A percentile compares a stretch with the other conserved stretches of the same genome.
These are phyloP conservation scores for Pseudocercospora pini-densiflorae DNA, from an alignment of 2,329 filamentous ascomycete species.

Conservation along the genomic window DNA sequence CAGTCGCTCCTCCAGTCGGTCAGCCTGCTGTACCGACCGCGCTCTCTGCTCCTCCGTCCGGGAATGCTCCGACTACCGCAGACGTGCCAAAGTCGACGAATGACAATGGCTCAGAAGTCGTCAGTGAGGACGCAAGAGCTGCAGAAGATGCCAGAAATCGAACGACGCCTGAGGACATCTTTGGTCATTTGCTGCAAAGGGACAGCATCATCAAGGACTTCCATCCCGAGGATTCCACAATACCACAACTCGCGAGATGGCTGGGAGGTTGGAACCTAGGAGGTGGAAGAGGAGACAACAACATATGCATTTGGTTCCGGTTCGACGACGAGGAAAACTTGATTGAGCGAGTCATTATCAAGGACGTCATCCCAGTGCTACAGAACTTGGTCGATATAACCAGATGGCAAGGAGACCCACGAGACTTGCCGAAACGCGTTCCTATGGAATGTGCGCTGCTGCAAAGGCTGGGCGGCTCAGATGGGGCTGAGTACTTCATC, in stretches of 20 bases:
- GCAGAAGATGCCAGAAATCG: not conserved
- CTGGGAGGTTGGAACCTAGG: not conserved
- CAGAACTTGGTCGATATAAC: conserved; percentile 8
- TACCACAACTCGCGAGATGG: not conserved
- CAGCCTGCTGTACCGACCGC: not conserved
- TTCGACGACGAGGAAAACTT: conserved; percentile 1
- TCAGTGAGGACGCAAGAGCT: not conserved
- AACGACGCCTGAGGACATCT: not conserved
- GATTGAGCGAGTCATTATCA: not conserved
- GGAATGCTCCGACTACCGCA: not conserved
- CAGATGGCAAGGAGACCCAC: conserved; percentile 6
- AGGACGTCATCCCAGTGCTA: not conserved
- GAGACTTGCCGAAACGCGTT: not conserved
- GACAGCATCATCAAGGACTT: not conserved
- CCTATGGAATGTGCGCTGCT: conserved; percentile 12
- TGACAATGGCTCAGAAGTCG: not conserved
- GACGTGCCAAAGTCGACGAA: not conserved
- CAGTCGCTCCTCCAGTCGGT: not conserved
- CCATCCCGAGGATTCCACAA: not conserved
- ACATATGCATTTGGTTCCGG: not conserved
- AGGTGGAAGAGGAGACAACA: not conserved
- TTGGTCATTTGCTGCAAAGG: not conserved
- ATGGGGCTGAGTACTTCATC: conserved; percentile 1
- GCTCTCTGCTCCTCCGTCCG: too few species aligned
- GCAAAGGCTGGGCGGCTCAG: not conserved